Conservation (phyloP, 805 yeast species). For the Kodamaea hsintzibuensis region DNA sequence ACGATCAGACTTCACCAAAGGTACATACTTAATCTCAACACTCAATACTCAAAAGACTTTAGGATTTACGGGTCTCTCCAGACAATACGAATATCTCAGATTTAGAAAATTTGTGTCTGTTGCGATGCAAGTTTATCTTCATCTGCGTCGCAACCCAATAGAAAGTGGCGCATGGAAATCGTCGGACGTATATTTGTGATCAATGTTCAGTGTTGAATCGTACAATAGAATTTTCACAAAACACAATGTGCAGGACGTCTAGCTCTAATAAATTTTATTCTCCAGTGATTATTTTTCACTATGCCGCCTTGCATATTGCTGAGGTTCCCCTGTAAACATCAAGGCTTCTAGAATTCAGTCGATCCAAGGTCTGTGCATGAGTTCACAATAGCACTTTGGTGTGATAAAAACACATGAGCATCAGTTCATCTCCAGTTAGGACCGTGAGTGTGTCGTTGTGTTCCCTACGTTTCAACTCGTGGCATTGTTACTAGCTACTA, state of each 20-base stretch:
- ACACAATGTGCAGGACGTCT: not conserved
- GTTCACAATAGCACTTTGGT: not conserved
- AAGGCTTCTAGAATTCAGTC: conserved; percentile 1
- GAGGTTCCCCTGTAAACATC: not conserved
- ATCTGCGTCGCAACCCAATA: conserved; percentile 6
- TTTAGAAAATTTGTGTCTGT: conserved; percentile 1
- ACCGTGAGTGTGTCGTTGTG: not conserved
- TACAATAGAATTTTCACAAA: not conserved
- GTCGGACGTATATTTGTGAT: not conserved
- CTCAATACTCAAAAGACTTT: not conserved
- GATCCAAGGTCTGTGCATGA: not conserved
- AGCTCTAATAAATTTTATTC: too few species aligned
- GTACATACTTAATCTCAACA: too few species aligned
- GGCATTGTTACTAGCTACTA: not conserved
- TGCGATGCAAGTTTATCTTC: conserved; percentile 8
- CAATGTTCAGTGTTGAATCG: not conserved
- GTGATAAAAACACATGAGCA: not conserved
- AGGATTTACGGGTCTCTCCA: too few species aligned
- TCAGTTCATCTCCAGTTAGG: not conserved
- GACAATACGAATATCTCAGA: not conserved
- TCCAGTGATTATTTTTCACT: not conserved
- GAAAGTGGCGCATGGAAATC: not conserved
- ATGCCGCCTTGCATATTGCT: not conserved
- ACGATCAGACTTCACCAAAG: too few species aligned
- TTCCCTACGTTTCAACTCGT: not conserved